phyloP scores from a whole-genome alignment of 495 filamentous ascomycete species.

The Penicillium steckii region DNA sequence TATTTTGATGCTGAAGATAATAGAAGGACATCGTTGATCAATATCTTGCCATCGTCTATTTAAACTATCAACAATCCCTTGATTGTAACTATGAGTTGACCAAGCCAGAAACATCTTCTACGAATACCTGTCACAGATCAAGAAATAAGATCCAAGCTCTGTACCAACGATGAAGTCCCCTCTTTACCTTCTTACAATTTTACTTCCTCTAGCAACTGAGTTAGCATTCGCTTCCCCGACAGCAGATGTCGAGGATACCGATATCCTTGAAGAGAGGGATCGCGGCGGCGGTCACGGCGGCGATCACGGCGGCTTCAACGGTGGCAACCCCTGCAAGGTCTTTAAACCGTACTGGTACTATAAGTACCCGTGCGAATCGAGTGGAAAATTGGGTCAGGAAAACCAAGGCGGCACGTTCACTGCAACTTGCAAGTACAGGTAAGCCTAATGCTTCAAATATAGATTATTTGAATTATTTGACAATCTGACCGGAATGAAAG shows the following conservation, averaged over 20 bases:
- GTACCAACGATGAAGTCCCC: background rate
- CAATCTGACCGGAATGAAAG: background rate
- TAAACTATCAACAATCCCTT: background rate
- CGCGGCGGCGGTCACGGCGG: background rate
- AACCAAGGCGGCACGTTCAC: background rate
- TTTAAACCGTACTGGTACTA: slow-evolving; percentile 1
- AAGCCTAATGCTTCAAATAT: background rate
- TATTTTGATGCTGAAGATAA: background rate
- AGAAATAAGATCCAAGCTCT: background rate
- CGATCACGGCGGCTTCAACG: background rate
- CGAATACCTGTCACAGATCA: background rate
- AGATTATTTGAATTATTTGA: background rate
- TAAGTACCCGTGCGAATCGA: slow-evolving; percentile 3
- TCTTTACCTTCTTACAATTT: background rate
- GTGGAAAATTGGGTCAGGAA: background rate
- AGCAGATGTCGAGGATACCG: background rate
- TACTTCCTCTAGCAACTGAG: slow-evolving; percentile 1
- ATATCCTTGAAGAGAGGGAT: background rate
- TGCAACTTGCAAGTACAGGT: background rate
- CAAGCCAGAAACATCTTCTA: background rate
- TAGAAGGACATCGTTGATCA: background rate
- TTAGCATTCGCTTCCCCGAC: background rate
- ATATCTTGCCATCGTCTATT: background rate
- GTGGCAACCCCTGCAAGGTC: background rate
- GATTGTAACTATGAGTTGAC: background rate